Evolutionary conservation across 2,329 filamentous ascomycete species (phyloP), one percentile per base, ranked within the genome.

Genomic region (Ophiostoma australiae): DNA sequence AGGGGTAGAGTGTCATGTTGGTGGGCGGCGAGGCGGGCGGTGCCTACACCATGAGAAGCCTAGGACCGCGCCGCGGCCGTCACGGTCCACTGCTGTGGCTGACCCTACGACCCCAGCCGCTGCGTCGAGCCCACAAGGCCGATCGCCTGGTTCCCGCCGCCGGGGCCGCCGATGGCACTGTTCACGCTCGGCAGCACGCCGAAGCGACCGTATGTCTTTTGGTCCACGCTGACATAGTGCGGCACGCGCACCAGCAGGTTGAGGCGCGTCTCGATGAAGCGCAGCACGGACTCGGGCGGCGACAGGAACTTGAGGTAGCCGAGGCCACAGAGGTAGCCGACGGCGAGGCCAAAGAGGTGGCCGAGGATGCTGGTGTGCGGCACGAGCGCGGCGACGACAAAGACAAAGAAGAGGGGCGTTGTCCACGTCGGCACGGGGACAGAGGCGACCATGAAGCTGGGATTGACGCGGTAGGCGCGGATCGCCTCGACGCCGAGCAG

Each of bases 181-280:
- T 80, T 78, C 7, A 70, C 70, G 58, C 77, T 77, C 2, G 94
- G 94, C 71, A 98, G 82, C 17, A 97, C 91, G 1, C 94, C 94
- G 76, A 97, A 97, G 70, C 94, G 86, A 8, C 94, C 94, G 77
- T 94, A 97, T 6, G 92, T 97, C 84, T 97, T 97, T 80, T 97
- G 94, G 77, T 98, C 94, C 20, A 97, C 90, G 71, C 92, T 96
- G 67, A 98, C 91, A 77, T 97, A 98, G 80, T 97, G 92, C 65
- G 94, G 94, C 35, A 98, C 81, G 72, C 93, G 86, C 27, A 89
- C 91, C 31, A 97, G 84, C 11, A 98, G 84, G 77, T 97, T 95
- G 72, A 98, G 82, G 78, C 94, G 96, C 23, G 87, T 88, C 81
- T 99, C 95, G 70, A 97, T 85, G 89, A 91, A 98, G 74, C 93